Conservation (phyloP, 2,329 filamentous ascomycete species). For the Thielaviopsis euricoi region DNA sequence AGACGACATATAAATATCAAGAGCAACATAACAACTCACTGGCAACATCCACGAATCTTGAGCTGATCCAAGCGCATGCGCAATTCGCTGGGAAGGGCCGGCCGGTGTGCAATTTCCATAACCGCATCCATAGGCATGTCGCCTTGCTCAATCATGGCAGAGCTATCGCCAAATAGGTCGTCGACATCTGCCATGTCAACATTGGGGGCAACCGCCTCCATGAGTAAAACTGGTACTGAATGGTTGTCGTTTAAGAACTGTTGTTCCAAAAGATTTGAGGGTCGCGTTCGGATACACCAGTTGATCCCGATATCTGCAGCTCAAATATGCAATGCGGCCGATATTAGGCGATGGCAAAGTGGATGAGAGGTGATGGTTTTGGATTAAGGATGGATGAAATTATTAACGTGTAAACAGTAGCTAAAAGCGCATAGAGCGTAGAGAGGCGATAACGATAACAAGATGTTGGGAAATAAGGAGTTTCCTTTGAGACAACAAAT, state of each 20-base stretch:
- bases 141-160: conserved; percentile 4
- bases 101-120: conserved; percentile 31
- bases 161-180: conserved; percentile 59
- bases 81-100: conserved; percentile 44
- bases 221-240: not conserved
- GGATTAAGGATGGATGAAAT: not conserved
- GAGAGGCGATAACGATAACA: too few relatives aligned
- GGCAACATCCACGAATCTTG: conserved; percentile 58
- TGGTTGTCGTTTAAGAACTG: conserved; percentile 11
- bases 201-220: conserved; percentile 21
- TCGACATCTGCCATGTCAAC: conserved; percentile 45
- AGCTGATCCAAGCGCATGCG: conserved; percentile 62
- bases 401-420: not conserved
- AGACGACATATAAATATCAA: not conserved
- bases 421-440: not conserved
- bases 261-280: not conserved
- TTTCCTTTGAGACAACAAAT: not conserved
- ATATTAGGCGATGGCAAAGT: not conserved
- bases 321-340: not conserved
- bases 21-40: conserved; percentile 36
- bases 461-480: not conserved
- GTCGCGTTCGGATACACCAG: not conserved
- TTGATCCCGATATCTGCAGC: not conserved
- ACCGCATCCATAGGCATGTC: conserved; percentile 27
- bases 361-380: not conserved